A percentile compares a stretch with the other conserved stretches of the same genome.
Conservation (phyloP, 805 yeast genomes). For the Candida palmyrensis region DNA sequence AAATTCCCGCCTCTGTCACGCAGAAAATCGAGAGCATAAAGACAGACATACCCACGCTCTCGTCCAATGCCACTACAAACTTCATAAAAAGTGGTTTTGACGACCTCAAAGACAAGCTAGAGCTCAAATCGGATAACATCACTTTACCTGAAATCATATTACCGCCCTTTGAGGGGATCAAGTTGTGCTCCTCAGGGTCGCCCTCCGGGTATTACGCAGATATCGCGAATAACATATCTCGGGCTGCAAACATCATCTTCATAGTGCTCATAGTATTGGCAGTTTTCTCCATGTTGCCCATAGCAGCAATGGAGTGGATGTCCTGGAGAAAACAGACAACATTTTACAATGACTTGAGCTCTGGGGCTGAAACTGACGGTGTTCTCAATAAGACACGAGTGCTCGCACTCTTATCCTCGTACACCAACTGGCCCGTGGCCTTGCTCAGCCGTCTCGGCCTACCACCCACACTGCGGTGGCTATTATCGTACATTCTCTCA, state of each 20-base stretch:
- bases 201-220: neutral
- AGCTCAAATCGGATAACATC: neutral
- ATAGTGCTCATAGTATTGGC: constrained; percentile 29
- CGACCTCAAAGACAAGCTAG: neutral
- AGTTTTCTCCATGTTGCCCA: constrained; percentile 35
- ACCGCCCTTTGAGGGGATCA: neutral
- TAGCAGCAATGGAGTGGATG: constrained; percentile 39
- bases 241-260: constrained; percentile 1
- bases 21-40: constrained; percentile 47
- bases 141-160: neutral
- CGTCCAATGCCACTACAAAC: constrained; percentile 1
- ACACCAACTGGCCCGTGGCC: neutral
- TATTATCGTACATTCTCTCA: constrained; percentile 47
- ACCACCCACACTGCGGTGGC: constrained; percentile 29
- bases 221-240: neutral
- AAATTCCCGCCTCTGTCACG: constrained; percentile 64
- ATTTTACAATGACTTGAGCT: neutral
- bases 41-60: constrained; percentile 45
- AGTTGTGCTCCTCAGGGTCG: constrained; percentile 1
- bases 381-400: too few species aligned
- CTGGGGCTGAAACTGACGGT: neutral
- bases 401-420: too few species aligned
- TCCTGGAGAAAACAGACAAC: constrained; percentile 34
- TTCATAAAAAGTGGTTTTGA: constrained; percentile 1
- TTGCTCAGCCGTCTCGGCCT: neutral